Evolutionary conservation across 768 basidiomycete species (phyloP).

Genomic region (Amanita thiersii): DNA sequence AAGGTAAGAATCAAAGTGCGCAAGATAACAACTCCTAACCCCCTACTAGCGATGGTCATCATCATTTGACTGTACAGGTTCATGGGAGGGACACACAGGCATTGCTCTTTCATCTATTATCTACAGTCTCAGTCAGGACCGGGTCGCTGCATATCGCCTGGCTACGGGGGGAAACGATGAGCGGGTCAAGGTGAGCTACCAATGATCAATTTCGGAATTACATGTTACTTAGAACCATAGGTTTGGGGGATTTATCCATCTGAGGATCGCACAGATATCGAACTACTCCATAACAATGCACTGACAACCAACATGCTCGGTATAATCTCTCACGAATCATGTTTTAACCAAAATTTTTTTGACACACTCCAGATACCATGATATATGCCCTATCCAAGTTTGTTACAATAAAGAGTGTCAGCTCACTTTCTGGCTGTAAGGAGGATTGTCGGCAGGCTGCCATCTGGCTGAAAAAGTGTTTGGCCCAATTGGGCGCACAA

Average conservation of each 20-base stretch:
- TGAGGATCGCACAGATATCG: conserved; percentile 14
- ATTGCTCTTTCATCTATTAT: conserved; percentile 78
- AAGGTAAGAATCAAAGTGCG: conserved; percentile 36
- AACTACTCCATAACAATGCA: conserved; percentile 11
- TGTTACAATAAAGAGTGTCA: conserved; percentile 82
- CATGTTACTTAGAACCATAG: conserved; percentile 19
- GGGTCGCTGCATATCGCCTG: conserved; percentile 26
- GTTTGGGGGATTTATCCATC: conserved; percentile 46
- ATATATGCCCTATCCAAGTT: conserved; percentile 79
- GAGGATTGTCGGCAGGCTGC: conserved; percentile 94
- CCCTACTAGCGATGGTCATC: conserved; percentile 63
- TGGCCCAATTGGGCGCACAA: conserved; percentile 82
- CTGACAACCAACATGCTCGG: conserved; percentile 10
- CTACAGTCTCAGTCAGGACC: conserved; percentile 23
- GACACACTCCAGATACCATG: conserved; percentile 58
- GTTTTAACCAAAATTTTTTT: not conserved
- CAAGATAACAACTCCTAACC: conserved; percentile 1
- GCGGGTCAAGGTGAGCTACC: conserved; percentile 59
- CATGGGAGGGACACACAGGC: conserved; percentile 75
- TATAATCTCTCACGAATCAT: conserved; percentile 11
- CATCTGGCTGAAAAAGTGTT: conserved; percentile 84
- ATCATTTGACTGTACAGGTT: conserved; percentile 77
- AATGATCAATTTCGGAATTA: not conserved
- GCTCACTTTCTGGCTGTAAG: conserved; percentile 51
- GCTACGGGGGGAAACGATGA: conserved; percentile 85